phyloP scores from a whole-genome alignment of 129 eudicot genomes.

The Pulicaria dysenterica region DNA sequence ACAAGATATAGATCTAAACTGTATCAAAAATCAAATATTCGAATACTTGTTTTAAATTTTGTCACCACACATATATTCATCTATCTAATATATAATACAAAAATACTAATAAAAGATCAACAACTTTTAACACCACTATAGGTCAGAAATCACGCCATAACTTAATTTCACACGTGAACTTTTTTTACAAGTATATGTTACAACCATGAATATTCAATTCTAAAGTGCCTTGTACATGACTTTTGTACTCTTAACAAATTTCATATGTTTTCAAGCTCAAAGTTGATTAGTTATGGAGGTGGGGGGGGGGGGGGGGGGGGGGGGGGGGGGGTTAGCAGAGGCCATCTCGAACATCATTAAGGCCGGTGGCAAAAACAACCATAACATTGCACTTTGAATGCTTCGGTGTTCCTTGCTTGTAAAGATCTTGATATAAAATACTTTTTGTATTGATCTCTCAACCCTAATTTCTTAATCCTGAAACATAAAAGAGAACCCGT shows the following conservation, averaged over 20 bases:
- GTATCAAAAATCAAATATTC: no score
- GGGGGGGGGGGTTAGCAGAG: no score
- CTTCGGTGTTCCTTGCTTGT: constrained; percentile 68
- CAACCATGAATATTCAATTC: constrained; percentile 25
- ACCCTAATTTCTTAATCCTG: constrained; percentile 69
- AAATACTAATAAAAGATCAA: no score
- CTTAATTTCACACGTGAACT: constrained; percentile 7
- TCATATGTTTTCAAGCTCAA: not conserved
- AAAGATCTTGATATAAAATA: constrained; percentile 81
- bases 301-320: constrained; percentile 73
- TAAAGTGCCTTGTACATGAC: constrained; percentile 27
- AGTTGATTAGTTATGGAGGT: constrained; percentile 49
- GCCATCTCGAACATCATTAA: constrained; percentile 75
- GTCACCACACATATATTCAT: no score
- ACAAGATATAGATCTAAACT: no score
- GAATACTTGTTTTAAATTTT: no score
- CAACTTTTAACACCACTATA: not conserved
- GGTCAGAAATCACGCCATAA: not conserved
- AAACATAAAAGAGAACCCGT: constrained; percentile 12
- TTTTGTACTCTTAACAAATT: constrained; percentile 25
- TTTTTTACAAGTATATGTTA: constrained; percentile 29
- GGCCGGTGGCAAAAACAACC: constrained; percentile 75
- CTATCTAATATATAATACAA: no score
- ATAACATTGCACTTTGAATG: constrained; percentile 64
- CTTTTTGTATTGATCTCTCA: constrained; percentile 70